Evolutionary conservation across 2,329 filamentous ascomycete genomes (phyloP).

Genomic region (Uncinocarpus reesii): DNA sequence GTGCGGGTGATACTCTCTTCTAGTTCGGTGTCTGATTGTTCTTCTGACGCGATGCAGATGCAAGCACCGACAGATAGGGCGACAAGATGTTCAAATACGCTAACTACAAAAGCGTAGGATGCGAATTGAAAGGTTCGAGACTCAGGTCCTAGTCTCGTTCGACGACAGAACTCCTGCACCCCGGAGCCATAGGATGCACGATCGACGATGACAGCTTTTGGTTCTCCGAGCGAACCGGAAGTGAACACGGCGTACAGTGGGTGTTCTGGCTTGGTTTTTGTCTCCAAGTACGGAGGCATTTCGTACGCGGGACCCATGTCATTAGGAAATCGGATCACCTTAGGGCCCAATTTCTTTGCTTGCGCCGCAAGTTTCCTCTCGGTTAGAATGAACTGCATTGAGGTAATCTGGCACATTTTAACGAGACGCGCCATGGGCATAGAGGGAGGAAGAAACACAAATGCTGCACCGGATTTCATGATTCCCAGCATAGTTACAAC

Average conservation of each 20-base stretch:
- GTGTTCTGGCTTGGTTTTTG: neutral
- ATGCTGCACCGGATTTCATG: constrained; percentile 7
- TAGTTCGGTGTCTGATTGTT: constrained; percentile 42
- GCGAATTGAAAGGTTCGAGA: constrained; percentile 30
- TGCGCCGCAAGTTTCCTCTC: no score
- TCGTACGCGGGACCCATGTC: neutral
- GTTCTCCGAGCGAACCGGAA: constrained; percentile 44
- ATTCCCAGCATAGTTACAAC: constrained; percentile 8
- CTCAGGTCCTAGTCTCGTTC: constrained; percentile 4
- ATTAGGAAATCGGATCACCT: neutral
- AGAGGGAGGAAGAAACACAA: constrained; percentile 9
- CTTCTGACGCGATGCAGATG: constrained; percentile 47
- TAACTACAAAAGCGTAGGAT: constrained; percentile 36
- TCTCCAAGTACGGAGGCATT: neutral
- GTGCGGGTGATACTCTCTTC: constrained; percentile 41
- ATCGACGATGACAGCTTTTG: constrained; percentile 52
- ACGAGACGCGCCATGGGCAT: neutral
- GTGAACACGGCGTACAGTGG: constrained; percentile 41
- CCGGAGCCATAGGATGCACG: constrained; percentile 31
- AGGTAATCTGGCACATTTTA: neutral
- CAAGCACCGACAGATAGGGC: constrained; percentile 49
- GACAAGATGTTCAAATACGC: constrained; percentile 52
- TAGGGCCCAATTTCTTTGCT: no score
- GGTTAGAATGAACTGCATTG: neutral
- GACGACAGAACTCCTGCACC: constrained; percentile 58